A percentile compares a stretch with the other conserved stretches of the same genome.
phyloP scores from a whole-genome alignment of 2,329 filamentous ascomycete genomes.

The Diaporthe longicolla region DNA sequence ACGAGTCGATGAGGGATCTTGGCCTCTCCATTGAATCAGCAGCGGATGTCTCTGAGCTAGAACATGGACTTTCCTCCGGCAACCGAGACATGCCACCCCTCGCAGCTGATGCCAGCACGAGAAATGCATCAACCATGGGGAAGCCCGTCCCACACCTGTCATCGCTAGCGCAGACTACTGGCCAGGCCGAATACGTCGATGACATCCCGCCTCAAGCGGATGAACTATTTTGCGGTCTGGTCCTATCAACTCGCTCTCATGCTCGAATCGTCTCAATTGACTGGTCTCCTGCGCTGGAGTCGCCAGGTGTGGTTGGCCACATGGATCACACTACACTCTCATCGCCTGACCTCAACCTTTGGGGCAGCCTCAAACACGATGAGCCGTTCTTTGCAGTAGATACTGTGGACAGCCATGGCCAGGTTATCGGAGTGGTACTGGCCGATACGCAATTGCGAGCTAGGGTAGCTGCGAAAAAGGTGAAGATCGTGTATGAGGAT shows the following conservation, averaged over 20 bases:
- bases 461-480: slow-evolving; percentile 83
- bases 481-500: slow-evolving; percentile 92
- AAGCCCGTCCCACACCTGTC: slow-evolving; percentile 88
- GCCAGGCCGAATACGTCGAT: slow-evolving; percentile 95
- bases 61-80: slow-evolving; percentile 2
- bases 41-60: background rate
- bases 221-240: slow-evolving; percentile 85
- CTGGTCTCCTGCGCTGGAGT: slow-evolving; percentile 1
- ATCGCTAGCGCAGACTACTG: slow-evolving; percentile 92
- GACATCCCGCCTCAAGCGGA: slow-evolving; percentile 91
- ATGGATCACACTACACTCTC: slow-evolving; percentile 84
- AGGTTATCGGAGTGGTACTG: slow-evolving; percentile 91
- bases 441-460: slow-evolving; percentile 84
- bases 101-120: slow-evolving; percentile 65
- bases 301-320: slow-evolving; percentile 56
- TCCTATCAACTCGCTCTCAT: slow-evolving; percentile 23
- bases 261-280: slow-evolving; percentile 13
- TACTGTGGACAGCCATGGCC: slow-evolving; percentile 88
- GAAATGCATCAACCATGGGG: slow-evolving; percentile 79
- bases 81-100: background rate
- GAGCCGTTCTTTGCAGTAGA: slow-evolving; percentile 94
- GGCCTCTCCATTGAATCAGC: background rate
- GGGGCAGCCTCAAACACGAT: slow-evolving; percentile 86
- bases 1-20: slow-evolving; percentile 11
- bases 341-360: slow-evolving; percentile 88